Conservation (phyloP, 176 grass and related monocot genomes). For the Oryza glumipatula region DNA sequence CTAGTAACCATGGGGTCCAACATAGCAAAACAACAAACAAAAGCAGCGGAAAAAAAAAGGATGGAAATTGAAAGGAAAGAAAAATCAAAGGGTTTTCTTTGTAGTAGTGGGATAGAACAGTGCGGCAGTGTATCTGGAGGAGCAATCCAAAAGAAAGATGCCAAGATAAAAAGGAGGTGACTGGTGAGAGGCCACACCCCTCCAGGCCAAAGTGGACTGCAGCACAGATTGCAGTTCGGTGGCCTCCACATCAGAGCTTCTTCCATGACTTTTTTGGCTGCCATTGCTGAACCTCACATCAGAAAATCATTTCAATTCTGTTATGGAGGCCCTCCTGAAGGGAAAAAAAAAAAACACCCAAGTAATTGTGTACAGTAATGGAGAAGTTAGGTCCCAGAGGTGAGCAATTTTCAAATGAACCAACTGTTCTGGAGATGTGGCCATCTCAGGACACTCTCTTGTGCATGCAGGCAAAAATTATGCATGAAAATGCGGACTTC, state of each 20-base stretch:
- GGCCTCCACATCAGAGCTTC: slow-evolving; percentile 55
- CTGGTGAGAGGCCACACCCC: slow-evolving; percentile 33
- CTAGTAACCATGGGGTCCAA: not conserved
- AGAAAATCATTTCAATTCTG: slow-evolving; percentile 30
- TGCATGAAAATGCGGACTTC: slow-evolving; percentile 1
- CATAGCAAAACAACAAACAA: slow-evolving; percentile 47
- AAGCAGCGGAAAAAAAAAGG: slow-evolving; percentile 3
- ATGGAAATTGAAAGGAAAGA: slow-evolving; percentile 1
- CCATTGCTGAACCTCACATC: not conserved
- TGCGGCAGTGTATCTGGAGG: slow-evolving; percentile 16
- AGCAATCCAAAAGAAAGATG: slow-evolving; percentile 56
- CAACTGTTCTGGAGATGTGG: slow-evolving; percentile 40
- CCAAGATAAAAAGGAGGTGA: slow-evolving; percentile 49
- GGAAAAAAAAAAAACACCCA: not conserved
- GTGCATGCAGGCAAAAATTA: slow-evolving; percentile 20
- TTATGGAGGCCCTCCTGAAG: not conserved
- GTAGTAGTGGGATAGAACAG: slow-evolving; percentile 47
- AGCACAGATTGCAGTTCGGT: slow-evolving; percentile 51
- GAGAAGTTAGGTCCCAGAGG: slow-evolving; percentile 50
- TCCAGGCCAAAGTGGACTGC: slow-evolving; percentile 47
- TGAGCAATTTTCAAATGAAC: slow-evolving; percentile 15
- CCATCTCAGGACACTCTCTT: slow-evolving; percentile 14
- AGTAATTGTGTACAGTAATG: slow-evolving; percentile 41
- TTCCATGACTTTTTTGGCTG: slow-evolving; percentile 47
- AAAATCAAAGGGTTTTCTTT: slow-evolving; percentile 26